phyloP scores from a whole-genome alignment of 345 rosid genomes.

The Euphorbia lathyris region DNA sequence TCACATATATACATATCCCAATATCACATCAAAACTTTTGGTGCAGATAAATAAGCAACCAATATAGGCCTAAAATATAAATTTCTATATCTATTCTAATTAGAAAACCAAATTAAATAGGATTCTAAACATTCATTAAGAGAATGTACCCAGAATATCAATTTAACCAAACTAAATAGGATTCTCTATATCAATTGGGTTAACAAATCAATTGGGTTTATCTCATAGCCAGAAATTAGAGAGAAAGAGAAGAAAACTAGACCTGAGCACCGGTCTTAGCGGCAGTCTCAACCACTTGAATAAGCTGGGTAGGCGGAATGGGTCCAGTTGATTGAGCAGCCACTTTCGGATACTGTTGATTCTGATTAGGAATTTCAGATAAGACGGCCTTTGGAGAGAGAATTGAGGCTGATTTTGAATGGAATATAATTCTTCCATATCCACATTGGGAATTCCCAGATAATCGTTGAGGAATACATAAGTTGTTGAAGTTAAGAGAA shows the following conservation, averaged over 20 bases:
- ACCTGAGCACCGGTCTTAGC: slow-evolving; percentile 93
- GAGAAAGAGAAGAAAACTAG: background rate
- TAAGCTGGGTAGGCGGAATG: slow-evolving; percentile 56
- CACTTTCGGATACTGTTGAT: slow-evolving; percentile 46
- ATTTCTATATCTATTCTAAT: no score
- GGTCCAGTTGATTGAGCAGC: slow-evolving; percentile 70
- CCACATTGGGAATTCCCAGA: slow-evolving; percentile 22
- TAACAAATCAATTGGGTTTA: no score
- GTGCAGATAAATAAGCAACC: no score
- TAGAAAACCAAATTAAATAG: no score
- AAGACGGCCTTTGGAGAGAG: slow-evolving; percentile 39
- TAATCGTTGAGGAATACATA: slow-evolving; percentile 14
- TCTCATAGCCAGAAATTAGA: background rate
- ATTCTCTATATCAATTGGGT: no score
- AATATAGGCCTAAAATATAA: no score
- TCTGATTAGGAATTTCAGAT: slow-evolving; percentile 46
- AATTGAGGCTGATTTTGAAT: slow-evolving; percentile 17
- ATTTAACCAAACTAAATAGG: no score
- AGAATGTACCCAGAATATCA: no score
- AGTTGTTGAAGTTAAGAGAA: slow-evolving; percentile 19
- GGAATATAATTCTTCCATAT: slow-evolving; percentile 22
- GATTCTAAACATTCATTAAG: no score
- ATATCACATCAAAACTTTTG: no score
- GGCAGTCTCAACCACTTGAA: slow-evolving; percentile 75
- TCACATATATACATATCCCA: no score